Evolutionary conservation across 2,329 filamentous ascomycete species (phyloP), one percentile per base, ranked within the genome.

Genomic region (Pseudogymnoascus sp.): DNA sequence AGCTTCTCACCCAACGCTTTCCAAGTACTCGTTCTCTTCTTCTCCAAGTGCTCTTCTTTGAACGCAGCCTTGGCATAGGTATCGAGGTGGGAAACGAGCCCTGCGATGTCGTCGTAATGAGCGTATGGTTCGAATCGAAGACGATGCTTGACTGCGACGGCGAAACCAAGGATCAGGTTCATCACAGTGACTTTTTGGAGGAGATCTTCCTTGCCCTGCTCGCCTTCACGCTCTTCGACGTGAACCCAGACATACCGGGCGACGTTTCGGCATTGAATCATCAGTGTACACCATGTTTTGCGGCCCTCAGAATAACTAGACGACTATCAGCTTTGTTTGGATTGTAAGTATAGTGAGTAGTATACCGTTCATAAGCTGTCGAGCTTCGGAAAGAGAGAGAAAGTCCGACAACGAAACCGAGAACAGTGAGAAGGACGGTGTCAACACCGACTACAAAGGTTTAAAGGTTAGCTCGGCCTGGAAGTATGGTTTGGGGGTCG

Each of bases 211-310:
- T 90, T 91, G 19, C 81, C 80, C 8, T 79, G 63, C 54, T 83
- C 78, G 31, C 80, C 79, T 69, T 83, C 79, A 14, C 88, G 79
- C 73, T 90, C 89, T 3, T 77, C 71, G 6, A 84, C 80, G 70
- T 96, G 90, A 34, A 96, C 81, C 93, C 93, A 97, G 73, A 95
- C 90, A 8, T 90, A 81, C 21, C 93, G 86, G 69, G 85, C 90
- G 69, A 96, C 79, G 73, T 86, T 78, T 78, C 92, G 79, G 70
- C 81, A 77, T 71, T 89, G 87, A 74, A 81, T 79, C 63, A 81
- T 84, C 69, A 87, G 78, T 64, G 83, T 78, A 0, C 85, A 79
- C 85, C 85, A 88, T 69, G 80, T 84, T 69, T 84, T 85, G 39
- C 86, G 80, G 39, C 86, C 86, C 67, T 89, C 86, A 43, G 79